Conservation (phyloP, 805 yeast species). For the Geotrichum ghanense region DNA sequence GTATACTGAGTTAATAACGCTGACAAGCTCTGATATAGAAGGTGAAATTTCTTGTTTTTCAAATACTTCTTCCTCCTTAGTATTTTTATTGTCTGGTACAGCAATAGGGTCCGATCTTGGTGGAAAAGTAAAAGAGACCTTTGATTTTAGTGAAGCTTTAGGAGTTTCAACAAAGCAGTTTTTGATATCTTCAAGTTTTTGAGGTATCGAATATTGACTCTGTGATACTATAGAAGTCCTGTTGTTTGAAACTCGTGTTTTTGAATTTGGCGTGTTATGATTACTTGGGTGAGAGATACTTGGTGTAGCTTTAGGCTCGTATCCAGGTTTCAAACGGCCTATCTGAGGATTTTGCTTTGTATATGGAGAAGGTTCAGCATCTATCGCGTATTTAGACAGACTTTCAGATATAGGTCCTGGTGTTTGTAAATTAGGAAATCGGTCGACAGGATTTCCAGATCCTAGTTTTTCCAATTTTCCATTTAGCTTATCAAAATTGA, state of each 20-base stretch:
- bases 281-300: neutral
- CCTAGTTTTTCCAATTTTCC: too few species aligned
- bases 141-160: neutral
- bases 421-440: too few species aligned
- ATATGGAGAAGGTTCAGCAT: too few species aligned
- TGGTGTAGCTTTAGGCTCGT: too few species aligned
- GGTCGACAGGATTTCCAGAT: too few species aligned
- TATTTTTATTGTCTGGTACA: neutral
- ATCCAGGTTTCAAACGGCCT: neutral
- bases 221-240: too few species aligned
- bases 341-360: too few species aligned
- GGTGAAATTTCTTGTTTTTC: neutral
- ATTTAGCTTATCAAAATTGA: too few species aligned
- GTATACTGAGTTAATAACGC: constrained; percentile 4
- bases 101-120: neutral
- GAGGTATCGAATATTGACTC: neutral
- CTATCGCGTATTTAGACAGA: too few species aligned
- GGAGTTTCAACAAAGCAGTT: neutral
- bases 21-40: constrained; percentile 10
- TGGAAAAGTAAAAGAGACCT: neutral
- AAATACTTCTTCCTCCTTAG: neutral
- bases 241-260: neutral
- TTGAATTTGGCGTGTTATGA: neutral
- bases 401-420: too few species aligned
- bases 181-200: neutral